Conservation (phyloP, 352 stramenopile species). For the Phytophthora brassicae region DNA sequence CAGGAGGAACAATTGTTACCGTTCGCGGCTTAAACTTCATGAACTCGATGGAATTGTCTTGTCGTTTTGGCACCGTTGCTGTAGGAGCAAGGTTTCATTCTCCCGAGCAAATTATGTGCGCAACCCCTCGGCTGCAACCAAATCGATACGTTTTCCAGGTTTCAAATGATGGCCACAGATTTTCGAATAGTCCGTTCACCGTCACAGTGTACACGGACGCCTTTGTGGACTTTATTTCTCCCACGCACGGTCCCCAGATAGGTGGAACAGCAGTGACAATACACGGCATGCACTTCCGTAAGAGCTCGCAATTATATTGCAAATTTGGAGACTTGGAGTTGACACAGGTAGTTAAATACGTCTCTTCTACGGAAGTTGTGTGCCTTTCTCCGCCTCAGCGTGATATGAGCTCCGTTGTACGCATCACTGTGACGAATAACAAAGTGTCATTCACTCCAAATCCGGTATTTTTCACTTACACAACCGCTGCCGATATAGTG, state of each 20-base stretch:
- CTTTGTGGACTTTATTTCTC: conserved; percentile 67
- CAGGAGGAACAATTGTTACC: conserved; percentile 66
- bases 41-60: conserved; percentile 71
- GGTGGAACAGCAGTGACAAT: conserved; percentile 87
- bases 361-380: conserved; percentile 71
- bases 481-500: conserved; percentile 43
- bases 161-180: conserved; percentile 67
- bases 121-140: conserved; percentile 53
- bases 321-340: conserved; percentile 68
- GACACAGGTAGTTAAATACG: conserved; percentile 56
- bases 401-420: conserved; percentile 40
- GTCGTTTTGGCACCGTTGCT: conserved; percentile 74
- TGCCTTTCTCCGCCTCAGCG: conserved; percentile 62
- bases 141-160: conserved; percentile 73
- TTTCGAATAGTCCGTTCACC: conserved; percentile 55
- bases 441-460: conserved; percentile 63
- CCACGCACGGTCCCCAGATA: conserved; percentile 64
- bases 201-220: conserved; percentile 80
- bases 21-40: conserved; percentile 79
- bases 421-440: conserved; percentile 68
- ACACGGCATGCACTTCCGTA: conserved; percentile 81
- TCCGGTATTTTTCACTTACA: conserved; percentile 85
- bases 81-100: conserved; percentile 58
- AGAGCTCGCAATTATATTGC: conserved; percentile 56
- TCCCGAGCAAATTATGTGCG: conserved; percentile 53